Conservation (phyloP, 2,329 filamentous ascomycete species). For the Neurospora crassa region DNA sequence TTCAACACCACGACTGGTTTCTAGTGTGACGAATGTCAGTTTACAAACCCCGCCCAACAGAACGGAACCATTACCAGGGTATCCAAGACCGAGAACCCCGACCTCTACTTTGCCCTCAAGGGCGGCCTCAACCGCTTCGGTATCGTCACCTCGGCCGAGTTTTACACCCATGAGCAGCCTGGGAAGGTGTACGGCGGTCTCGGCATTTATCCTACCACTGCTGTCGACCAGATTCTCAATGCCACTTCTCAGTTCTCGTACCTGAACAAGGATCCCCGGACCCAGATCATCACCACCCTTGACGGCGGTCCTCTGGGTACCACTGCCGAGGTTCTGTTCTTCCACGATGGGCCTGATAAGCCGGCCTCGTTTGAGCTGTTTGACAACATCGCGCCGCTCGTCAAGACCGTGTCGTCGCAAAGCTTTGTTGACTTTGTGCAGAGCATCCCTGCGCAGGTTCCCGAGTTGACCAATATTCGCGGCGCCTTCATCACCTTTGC, state of each 20-base stretch:
- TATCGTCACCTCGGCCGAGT: slow-evolving; percentile 17
- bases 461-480: slow-evolving; percentile 9
- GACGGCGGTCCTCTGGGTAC: slow-evolving; percentile 9
- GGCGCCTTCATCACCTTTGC: slow-evolving; percentile 22
- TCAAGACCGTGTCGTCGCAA: slow-evolving; percentile 6
- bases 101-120: slow-evolving; percentile 20
- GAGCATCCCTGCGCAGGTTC: slow-evolving; percentile 12
- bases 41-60: slow-evolving; percentile 2
- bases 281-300: slow-evolving; percentile 21
- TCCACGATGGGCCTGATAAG: slow-evolving; percentile 22
- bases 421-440: slow-evolving; percentile 11
- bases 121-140: slow-evolving; percentile 20
- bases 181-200: slow-evolving; percentile 14
- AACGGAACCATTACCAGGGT: slow-evolving; percentile 19
- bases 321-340: slow-evolving; percentile 14
- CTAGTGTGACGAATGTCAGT: neutral
- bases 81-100: slow-evolving; percentile 9
- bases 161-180: slow-evolving; percentile 16
- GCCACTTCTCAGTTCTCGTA: slow-evolving; percentile 18
- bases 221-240: slow-evolving; percentile 16
- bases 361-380: slow-evolving; percentile 17
- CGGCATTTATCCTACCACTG: slow-evolving; percentile 9
- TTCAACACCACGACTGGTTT: neutral
- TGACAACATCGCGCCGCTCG: slow-evolving; percentile 10
- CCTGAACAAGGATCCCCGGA: slow-evolving; percentile 19